Percentiles rank a stretch among this genome's conserved stretches.
Evolutionary conservation across 75 land plant genomes (phyloP).

Genomic region (Pinus taeda): DNA sequence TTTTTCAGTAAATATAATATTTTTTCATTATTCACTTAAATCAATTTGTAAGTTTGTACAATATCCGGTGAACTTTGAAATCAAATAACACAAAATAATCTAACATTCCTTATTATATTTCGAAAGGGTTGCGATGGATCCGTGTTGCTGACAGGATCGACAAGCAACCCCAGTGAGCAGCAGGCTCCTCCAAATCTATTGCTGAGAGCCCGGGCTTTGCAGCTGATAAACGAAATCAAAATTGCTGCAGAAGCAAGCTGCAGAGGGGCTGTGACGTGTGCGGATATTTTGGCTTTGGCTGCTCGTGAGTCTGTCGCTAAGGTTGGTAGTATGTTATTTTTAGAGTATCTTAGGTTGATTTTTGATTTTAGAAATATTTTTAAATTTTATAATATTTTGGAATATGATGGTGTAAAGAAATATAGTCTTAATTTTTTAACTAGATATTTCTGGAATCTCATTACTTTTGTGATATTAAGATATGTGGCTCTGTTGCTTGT

Average conservation of each 20-base stretch:
- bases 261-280: slow-evolving; percentile 37
- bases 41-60: too few species aligned
- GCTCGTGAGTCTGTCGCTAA: too few species aligned
- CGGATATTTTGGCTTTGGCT: slow-evolving; percentile 33
- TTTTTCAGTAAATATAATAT: too few species aligned
- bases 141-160: slow-evolving; percentile 41
- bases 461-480: slow-evolving; percentile 10
- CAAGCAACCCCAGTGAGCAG: slow-evolving; percentile 36
- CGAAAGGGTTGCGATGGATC: slow-evolving; percentile 56
- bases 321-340: too few species aligned
- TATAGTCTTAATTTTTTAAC: too few species aligned
- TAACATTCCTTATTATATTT: slow-evolving; percentile 15
- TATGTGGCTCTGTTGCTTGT: slow-evolving; percentile 21
- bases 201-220: slow-evolving; percentile 34
- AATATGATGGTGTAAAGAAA: too few species aligned
- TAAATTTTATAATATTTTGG: too few species aligned
- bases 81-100: neutral
- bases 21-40: too few species aligned
- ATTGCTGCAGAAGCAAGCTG: slow-evolving; percentile 20
- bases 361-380: too few species aligned
- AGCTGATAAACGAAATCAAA: slow-evolving; percentile 35
- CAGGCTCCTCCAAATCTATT: slow-evolving; percentile 32
- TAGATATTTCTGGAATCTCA: too few species aligned
- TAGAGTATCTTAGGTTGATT: too few species aligned
- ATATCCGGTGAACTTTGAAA: too few species aligned